These are phyloP conservation scores for Ilex aquifolium DNA, from an alignment of 257 asterid species.

Conservation along the genomic window DNA sequence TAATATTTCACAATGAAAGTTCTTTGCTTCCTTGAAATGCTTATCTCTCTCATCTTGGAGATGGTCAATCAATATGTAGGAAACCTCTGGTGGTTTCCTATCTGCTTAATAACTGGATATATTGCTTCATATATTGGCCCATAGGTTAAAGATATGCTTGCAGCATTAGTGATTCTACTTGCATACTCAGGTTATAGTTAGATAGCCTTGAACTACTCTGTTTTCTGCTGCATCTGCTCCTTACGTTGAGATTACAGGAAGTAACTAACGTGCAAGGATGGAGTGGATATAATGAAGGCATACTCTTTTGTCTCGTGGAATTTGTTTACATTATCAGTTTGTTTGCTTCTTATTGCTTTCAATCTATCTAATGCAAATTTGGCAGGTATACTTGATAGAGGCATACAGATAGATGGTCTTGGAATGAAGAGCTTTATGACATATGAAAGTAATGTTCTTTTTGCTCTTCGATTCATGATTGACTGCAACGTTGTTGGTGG, in stretches of 20 bases:
- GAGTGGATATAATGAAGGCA: background rate
- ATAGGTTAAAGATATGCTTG: no score
- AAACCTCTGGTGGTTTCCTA: no score
- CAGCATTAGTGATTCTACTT: no score
- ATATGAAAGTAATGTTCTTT: slow-evolving; percentile 90
- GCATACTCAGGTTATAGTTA: background rate
- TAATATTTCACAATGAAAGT: background rate
- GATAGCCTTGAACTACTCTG: background rate
- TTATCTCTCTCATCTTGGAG: no score
- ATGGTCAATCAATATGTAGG: no score
- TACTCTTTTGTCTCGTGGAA: slow-evolving; percentile 5
- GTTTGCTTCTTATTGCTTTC: slow-evolving; percentile 4
- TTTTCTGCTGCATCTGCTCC: background rate
- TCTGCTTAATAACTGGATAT: no score
- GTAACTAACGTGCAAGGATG: background rate
- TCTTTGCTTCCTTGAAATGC: no score
- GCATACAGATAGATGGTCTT: slow-evolving; percentile 87
- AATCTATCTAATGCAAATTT: slow-evolving; percentile 16
- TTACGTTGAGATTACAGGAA: background rate
- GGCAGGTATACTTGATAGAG: slow-evolving; percentile 93
- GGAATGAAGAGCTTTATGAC: slow-evolving; percentile 84
- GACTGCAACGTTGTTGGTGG: slow-evolving; percentile 95
- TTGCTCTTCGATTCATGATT: slow-evolving; percentile 98
- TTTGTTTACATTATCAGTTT: slow-evolving; percentile 12
- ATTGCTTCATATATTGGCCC: no score